These are phyloP conservation scores for Picea abies DNA, from an alignment of 83 land plant species.

Conservation along the genomic window DNA sequence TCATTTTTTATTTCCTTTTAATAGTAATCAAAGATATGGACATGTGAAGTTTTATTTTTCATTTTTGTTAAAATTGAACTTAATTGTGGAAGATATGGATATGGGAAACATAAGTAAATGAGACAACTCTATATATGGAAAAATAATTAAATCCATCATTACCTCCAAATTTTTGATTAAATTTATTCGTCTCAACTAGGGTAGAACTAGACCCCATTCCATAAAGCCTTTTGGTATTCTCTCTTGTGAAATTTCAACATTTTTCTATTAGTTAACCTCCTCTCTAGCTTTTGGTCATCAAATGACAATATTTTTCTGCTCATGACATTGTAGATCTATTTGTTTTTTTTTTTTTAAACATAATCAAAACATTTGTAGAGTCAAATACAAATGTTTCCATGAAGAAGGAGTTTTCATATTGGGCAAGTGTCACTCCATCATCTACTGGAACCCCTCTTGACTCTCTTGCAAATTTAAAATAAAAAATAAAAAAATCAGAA, in stretches of 20 bases:
- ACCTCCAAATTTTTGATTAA: no score
- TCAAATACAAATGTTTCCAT: slow-evolving; percentile 80
- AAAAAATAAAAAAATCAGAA: no score
- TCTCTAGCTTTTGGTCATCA: slow-evolving; percentile 47
- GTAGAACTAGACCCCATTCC: background rate
- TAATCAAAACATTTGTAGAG: slow-evolving; percentile 62
- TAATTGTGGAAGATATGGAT: no score
- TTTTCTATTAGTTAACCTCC: slow-evolving; percentile 38
- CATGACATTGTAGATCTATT: slow-evolving; percentile 58
- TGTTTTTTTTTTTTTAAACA: slow-evolving; percentile 72
- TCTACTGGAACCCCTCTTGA: slow-evolving; percentile 63
- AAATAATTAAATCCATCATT: no score
- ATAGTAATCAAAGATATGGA: no score
- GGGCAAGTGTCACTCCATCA: slow-evolving; percentile 67
- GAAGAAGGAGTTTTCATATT: slow-evolving; percentile 64
- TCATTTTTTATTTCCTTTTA: no score
- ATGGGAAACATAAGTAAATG: no score
- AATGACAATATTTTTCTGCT: slow-evolving; percentile 56
- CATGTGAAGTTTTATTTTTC: no score
- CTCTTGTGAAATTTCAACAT: slow-evolving; percentile 41
- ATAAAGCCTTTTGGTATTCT: background rate
- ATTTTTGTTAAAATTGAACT: no score
- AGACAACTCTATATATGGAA: no score
- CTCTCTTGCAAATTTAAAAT: no score
- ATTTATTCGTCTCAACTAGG: background rate